phyloP scores from a whole-genome alignment of 441 rosid species.

The Adansonia grandidieri region DNA sequence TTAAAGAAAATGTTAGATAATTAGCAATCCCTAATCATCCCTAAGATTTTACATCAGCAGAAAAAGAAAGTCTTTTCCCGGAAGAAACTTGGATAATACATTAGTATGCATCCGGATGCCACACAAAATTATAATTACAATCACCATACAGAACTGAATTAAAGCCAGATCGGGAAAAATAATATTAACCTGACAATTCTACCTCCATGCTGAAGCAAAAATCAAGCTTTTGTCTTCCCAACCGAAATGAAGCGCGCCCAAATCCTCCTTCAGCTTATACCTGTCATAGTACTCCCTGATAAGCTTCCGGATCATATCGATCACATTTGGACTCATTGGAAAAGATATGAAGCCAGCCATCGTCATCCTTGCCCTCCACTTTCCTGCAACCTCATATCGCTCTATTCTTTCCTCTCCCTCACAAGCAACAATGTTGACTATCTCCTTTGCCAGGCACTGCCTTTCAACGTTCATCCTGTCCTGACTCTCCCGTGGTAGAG shows the following conservation, averaged over 20 bases:
- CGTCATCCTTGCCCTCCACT: slow-evolving; percentile 96
- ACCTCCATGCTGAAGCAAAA: slow-evolving; percentile 94
- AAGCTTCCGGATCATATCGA: slow-evolving; percentile 50
- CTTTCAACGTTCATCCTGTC: slow-evolving; percentile 94
- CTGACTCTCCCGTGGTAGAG: slow-evolving; percentile 91
- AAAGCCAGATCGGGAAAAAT: background rate
- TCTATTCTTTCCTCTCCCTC: slow-evolving; percentile 98
- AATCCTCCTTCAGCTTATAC: slow-evolving; percentile 69
- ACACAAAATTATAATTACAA: slow-evolving; percentile 33
- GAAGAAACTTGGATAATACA: slow-evolving; percentile 24
- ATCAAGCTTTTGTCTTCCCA: slow-evolving; percentile 94
- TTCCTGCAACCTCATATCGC: slow-evolving; percentile 91
- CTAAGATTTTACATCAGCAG: slow-evolving; percentile 23
- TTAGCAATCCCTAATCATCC: slow-evolving; percentile 27
- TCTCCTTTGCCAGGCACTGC: slow-evolving; percentile 96
- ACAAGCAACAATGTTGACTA: slow-evolving; percentile 90
- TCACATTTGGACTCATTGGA: slow-evolving; percentile 61
- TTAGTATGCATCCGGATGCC: slow-evolving; percentile 30
- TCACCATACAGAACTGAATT: background rate
- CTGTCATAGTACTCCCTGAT: slow-evolving; percentile 71
- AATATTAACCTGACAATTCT: slow-evolving; percentile 25
- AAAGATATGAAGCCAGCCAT: slow-evolving; percentile 85
- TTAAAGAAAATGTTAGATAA: slow-evolving; percentile 30
- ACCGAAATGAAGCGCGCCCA: slow-evolving; percentile 77
- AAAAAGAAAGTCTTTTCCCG: slow-evolving; percentile 24